These are phyloP conservation scores for Basidiobolus heterosporus DNA, from an alignment of 371 early-diverging fungal genomes.

Conservation along the genomic window DNA sequence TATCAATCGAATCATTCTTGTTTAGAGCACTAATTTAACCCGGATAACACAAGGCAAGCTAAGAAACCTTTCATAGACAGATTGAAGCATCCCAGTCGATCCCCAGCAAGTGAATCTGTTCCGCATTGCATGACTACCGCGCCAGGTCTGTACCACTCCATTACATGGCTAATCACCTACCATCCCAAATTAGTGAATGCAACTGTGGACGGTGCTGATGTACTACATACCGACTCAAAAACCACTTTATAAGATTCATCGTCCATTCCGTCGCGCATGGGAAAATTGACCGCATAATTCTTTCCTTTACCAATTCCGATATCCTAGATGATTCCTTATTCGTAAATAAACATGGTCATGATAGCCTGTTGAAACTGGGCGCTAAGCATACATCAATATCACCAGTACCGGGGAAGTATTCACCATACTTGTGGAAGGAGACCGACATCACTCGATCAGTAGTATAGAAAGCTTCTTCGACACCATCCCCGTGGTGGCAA, in stretches of 20 bases:
- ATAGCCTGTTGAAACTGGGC: not conserved
- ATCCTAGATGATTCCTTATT: conserved; percentile 26
- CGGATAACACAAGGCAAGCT: too few relatives aligned
- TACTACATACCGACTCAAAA: conserved; percentile 50
- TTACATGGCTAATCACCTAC: conserved; percentile 32
- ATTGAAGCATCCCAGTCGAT: conserved; percentile 97
- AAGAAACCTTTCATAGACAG: conserved; percentile 68
- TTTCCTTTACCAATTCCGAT: conserved; percentile 76
- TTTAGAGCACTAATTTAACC: too few relatives aligned
- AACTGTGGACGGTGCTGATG: conserved; percentile 1
- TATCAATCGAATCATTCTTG: not conserved
- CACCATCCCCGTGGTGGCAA: conserved; percentile 99
- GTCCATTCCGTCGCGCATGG: conserved; percentile 92
- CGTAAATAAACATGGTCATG: conserved; percentile 4
- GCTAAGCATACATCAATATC: conserved; percentile 54
- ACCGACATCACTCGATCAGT: conserved; percentile 98
- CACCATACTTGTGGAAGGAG: conserved; percentile 97
- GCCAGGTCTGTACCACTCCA: conserved; percentile 88
- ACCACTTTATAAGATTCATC: conserved; percentile 82
- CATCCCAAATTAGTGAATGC: too few relatives aligned
- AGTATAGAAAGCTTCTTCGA: conserved; percentile 98
- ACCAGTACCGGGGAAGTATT: conserved; percentile 97
- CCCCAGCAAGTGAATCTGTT: conserved; percentile 97
- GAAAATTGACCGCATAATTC: conserved; percentile 93
- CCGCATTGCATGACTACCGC: conserved; percentile 99